phyloP scores from a whole-genome alignment of 1,284 basidiomycete species.

The Gomphus bonarii region DNA sequence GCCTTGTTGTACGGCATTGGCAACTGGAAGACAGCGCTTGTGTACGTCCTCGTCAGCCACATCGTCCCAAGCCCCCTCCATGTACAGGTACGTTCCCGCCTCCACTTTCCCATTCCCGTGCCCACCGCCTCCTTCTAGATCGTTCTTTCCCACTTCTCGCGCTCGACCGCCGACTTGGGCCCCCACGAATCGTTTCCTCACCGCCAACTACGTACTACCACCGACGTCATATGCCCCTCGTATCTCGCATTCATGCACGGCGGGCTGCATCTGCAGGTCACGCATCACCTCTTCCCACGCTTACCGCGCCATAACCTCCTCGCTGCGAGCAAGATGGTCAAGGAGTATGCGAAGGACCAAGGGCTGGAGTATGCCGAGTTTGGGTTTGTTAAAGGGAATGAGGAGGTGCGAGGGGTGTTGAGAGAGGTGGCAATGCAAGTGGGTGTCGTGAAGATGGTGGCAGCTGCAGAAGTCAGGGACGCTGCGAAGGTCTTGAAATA shows the following conservation, averaged over 20 bases:
- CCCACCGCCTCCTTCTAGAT: conserved; percentile 50
- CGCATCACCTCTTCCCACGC: conserved; percentile 95
- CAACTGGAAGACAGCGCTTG: conserved; percentile 50
- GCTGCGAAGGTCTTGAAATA: conserved; percentile 21
- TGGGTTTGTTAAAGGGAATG: conserved; percentile 78
- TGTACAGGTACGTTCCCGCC: conserved; percentile 48
- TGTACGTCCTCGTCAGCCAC: conserved; percentile 73
- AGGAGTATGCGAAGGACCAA: conserved; percentile 78
- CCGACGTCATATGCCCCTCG: conserved; percentile 85
- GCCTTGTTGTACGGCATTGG: conserved; percentile 56
- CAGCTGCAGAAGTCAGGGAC: conserved; percentile 49
- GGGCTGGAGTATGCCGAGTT: conserved; percentile 86
- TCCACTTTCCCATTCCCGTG: not conserved
- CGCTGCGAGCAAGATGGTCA: conserved; percentile 71
- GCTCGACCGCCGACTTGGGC: conserved; percentile 88
- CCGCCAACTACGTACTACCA: conserved; percentile 91
- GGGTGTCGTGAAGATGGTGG: conserved; percentile 64
- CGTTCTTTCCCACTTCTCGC: conserved; percentile 95
- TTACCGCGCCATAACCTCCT: conserved; percentile 90
- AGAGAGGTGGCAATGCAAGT: conserved; percentile 77
- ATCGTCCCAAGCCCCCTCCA: conserved; percentile 77
- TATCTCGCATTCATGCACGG: conserved; percentile 88
- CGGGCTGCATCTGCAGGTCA: conserved; percentile 90
- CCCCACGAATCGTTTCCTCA: conserved; percentile 86
- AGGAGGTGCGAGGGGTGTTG: conserved; percentile 67